Evolutionary conservation across 176 grass and related monocot species (phyloP).

Genomic region (Aegilops longissima): DNA sequence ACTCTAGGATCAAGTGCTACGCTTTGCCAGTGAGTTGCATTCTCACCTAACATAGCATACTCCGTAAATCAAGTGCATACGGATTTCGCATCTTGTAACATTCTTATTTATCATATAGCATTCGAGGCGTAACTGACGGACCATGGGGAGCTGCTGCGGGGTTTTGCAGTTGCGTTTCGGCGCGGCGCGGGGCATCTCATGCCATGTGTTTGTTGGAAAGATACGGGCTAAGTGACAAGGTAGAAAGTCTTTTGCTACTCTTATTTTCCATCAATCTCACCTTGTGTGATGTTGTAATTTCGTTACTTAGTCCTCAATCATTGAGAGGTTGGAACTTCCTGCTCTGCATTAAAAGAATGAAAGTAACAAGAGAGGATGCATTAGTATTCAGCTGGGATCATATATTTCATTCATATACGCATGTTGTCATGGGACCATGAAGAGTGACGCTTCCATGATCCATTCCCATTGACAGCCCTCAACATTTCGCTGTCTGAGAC

Average conservation of each 20-base stretch:
- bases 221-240: background rate
- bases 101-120: background rate
- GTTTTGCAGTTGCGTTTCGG: background rate
- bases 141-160: background rate
- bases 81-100: background rate
- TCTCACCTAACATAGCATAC: background rate
- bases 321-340: slow-evolving; percentile 2
- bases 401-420: background rate
- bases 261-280: background rate
- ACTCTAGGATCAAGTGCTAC: slow-evolving; percentile 27
- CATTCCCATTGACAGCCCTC: background rate
- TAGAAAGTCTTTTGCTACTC: background rate
- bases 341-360: background rate
- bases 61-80: background rate
- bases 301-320: background rate
- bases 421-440: slow-evolving; percentile 16
- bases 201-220: background rate
- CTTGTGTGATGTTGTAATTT: background rate
- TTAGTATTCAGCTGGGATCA: slow-evolving; percentile 11
- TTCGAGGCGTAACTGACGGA: background rate
- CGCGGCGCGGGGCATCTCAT: background rate
- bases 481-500: background rate
- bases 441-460: background rate
- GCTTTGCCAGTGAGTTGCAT: background rate
- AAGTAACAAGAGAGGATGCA: background rate